Evolutionary conservation across 1,284 basidiomycete species (phyloP), one percentile per base, ranked within the genome.

Genomic region (Rhodotorula sp.): DNA sequence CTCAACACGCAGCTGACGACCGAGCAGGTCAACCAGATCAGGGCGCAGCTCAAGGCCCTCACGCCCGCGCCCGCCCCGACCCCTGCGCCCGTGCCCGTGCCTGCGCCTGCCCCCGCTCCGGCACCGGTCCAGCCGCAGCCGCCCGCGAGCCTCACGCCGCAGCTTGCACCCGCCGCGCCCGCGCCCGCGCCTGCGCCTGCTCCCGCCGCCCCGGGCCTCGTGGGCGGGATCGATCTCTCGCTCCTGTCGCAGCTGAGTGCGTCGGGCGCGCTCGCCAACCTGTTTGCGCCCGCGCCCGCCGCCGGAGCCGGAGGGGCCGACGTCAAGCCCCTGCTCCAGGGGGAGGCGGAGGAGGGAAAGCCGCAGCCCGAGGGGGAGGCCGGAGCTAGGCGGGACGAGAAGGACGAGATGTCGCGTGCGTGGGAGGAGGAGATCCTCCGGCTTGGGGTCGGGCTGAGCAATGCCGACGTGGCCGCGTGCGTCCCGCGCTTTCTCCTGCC

Each of bases 11-110:
- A 90, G 25, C 88, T 94, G 27, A 91, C 91, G 3, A 88, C 90
- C 77, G 87, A 88, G 37, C 91, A 95, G 79, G 84, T 95, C 39
- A 85, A 85, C 54, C 90, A 92, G 79, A 94, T 96, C 66, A 85
- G 93, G 0, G 81, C 83, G 46, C 91, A 94, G 79, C 81, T 96
- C 12, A 88, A 90, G 50, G 85, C 85, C 44, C 82, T 94, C 29
- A 85, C 88, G 37, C 86, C 87, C 63, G 75, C 72, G 48, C 74
- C 77, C 1, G 72, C 74, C n/a, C 76, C 82, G 34, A 72, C 79
- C 21, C 76, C 75, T 56, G 71, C 81, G 27, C 70, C 73, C 27
- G 72, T 60, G 9, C 62, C 62, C 1, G 17, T 56, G 13, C 66
- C 50, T 1, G 44, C 57, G n/a, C 60, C 61, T 8, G 13, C 53